Evolutionary conservation across 2,329 filamentous ascomycete genomes (phyloP).

Genomic region (Claviceps digitariae): DNA sequence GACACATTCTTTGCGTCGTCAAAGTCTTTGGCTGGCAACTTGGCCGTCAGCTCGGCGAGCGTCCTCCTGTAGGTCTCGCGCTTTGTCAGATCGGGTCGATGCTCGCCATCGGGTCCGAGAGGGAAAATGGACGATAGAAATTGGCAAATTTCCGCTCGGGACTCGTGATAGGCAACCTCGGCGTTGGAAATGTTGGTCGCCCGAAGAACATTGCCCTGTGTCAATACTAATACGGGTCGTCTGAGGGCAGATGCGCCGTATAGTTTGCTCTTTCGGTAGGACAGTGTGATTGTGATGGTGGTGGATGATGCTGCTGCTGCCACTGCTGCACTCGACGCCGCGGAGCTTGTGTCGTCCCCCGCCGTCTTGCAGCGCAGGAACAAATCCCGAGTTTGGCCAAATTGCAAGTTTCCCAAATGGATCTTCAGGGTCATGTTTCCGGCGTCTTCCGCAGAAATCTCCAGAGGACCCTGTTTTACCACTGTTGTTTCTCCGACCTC

Average conservation of each 20-base stretch:
- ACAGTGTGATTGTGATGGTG: not conserved
- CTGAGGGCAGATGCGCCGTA: not conserved
- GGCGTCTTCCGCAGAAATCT: not conserved
- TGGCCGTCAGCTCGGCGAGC: constrained; percentile 10
- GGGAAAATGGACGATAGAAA: constrained; percentile 34
- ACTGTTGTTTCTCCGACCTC: constrained; percentile 10
- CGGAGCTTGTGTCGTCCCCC: not conserved
- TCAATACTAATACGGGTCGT: not conserved
- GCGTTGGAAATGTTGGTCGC: constrained; percentile 14
- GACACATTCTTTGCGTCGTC: constrained; percentile 28
- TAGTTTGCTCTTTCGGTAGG: not conserved
- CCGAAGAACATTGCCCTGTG: not conserved
- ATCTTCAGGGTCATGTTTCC: not conserved
- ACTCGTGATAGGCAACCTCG: constrained; percentile 37
- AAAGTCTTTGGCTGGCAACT: constrained; percentile 7
- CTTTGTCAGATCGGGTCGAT: constrained; percentile 4
- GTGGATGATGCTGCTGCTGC: not conserved
- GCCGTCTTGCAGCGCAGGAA: constrained; percentile 24
- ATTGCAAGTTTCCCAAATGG: constrained; percentile 37
- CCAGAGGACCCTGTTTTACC: not conserved
- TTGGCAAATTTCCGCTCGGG: constrained; percentile 34
- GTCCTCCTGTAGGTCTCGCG: constrained; percentile 13
- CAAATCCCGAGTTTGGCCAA: constrained; percentile 46
- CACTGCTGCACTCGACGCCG: not conserved
- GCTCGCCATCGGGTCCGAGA: constrained; percentile 11